phyloP scores from a whole-genome alignment of 2,329 filamentous ascomycete genomes.

The Tetracladium maxilliforme region DNA sequence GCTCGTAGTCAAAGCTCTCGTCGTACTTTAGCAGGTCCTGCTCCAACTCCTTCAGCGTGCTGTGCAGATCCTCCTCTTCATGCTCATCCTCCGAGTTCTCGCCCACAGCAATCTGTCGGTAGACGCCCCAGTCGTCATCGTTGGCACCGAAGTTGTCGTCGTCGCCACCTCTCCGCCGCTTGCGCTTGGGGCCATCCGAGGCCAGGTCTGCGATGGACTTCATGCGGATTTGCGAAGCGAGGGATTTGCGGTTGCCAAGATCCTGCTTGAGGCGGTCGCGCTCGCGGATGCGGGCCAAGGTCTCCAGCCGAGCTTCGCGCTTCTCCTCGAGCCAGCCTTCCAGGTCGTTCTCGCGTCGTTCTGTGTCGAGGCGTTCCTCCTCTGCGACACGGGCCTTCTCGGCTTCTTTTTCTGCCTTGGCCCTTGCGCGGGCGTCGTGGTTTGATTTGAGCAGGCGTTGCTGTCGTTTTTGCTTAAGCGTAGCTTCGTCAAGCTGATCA shows the following conservation, averaged over 20 bases:
- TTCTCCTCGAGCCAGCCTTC: slow-evolving; percentile 80
- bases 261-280: slow-evolving; percentile 87
- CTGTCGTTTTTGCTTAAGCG: slow-evolving; percentile 81
- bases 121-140: slow-evolving; percentile 96
- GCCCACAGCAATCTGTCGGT: slow-evolving; percentile 79
- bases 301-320: slow-evolving; percentile 53
- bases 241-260: slow-evolving; percentile 88
- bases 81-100: slow-evolving; percentile 74
- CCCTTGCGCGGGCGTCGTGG: slow-evolving; percentile 81
- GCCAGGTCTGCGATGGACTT: slow-evolving; percentile 94
- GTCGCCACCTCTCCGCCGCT: slow-evolving; percentile 73
- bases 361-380: slow-evolving; percentile 69
- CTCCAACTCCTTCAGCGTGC: slow-evolving; percentile 63
- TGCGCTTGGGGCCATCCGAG: slow-evolving; percentile 72
- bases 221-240: slow-evolving; percentile 95
- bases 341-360: slow-evolving; percentile 70
- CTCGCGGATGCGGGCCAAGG: slow-evolving; percentile 78
- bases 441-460: slow-evolving; percentile 90
- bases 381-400: slow-evolving; percentile 77
- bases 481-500: slow-evolving; percentile 83
- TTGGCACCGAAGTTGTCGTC: slow-evolving; percentile 96
- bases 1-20: slow-evolving; percentile 76
- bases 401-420: slow-evolving; percentile 88
- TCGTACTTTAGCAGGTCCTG: slow-evolving; percentile 77
- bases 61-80: slow-evolving; percentile 79